These are phyloP conservation scores for Alternaria conjuncta DNA, from an alignment of 2,329 filamentous ascomycete species.

Conservation along the genomic window DNA sequence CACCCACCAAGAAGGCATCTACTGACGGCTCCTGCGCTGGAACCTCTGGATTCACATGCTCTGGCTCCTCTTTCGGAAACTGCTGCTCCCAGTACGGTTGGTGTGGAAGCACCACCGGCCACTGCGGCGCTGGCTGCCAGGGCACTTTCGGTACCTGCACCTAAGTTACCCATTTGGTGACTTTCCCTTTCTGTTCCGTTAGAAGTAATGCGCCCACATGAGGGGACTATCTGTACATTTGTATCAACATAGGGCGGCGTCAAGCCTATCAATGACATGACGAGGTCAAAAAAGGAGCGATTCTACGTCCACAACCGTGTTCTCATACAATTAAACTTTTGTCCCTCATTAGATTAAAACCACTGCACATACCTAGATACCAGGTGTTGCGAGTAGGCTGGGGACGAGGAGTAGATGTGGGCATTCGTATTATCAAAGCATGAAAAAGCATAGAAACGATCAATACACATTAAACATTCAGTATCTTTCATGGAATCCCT, in stretches of 20 bases:
- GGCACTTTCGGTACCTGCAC: slow-evolving; percentile 41
- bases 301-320: background rate
- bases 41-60: slow-evolving; percentile 45
- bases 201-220: background rate
- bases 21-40: slow-evolving; percentile 38
- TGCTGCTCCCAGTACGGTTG: slow-evolving; percentile 55
- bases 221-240: background rate
- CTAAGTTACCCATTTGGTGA: slow-evolving; percentile 3
- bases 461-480: background rate
- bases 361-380: background rate
- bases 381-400: background rate
- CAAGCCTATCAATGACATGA: background rate
- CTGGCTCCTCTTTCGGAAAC: slow-evolving; percentile 52
- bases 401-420: background rate
- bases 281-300: background rate
- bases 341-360: background rate
- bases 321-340: background rate
- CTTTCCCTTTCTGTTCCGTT: background rate
- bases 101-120: slow-evolving; percentile 44
- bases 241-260: background rate
- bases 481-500: background rate
- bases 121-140: slow-evolving; percentile 44
- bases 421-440: background rate
- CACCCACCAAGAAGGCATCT: slow-evolving; percentile 26
- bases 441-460: background rate